phyloP scores from a whole-genome alignment of 331 rosid species.

The Pyrus hybrid region DNA sequence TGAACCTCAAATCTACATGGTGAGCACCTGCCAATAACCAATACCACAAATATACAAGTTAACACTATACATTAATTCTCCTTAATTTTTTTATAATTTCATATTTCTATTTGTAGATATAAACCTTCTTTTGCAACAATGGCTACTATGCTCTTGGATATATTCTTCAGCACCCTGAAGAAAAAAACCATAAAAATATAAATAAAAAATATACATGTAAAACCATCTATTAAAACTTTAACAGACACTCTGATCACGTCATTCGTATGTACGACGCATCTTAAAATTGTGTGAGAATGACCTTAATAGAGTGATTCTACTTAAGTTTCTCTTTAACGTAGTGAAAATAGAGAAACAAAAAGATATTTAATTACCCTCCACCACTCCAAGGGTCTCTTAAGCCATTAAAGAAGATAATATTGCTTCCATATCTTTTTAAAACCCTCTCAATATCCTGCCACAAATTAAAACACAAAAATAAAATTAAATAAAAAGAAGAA shows the following conservation, averaged over 20 bases:
- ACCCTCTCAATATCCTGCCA: constrained; percentile 48
- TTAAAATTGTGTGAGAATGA: too few relatives aligned
- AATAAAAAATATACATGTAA: background rate
- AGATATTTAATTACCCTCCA: constrained; percentile 57
- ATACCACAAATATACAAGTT: background rate
- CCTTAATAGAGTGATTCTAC: too few relatives aligned
- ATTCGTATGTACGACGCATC: too few relatives aligned
- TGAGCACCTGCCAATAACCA: constrained; percentile 61
- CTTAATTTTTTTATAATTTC: too few relatives aligned
- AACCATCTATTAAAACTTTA: too few relatives aligned
- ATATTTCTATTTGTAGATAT: background rate
- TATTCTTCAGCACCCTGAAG: constrained; percentile 61
- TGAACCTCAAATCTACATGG: constrained; percentile 80
- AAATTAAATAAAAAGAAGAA: background rate
- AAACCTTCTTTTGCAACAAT: constrained; percentile 73
- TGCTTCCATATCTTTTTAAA: constrained; percentile 65
- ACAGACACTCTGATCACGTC: too few relatives aligned
- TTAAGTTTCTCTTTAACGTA: too few relatives aligned
- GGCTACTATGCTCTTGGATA: constrained; percentile 55
- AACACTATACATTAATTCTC: background rate
- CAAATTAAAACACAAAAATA: background rate
- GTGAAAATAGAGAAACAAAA: background rate
- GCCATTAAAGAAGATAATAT: constrained; percentile 86
- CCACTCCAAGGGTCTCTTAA: constrained; percentile 98
- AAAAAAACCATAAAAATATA: background rate